A percentile compares a stretch with the other conserved stretches of the same genome.
Evolutionary conservation across 441 rosid species (phyloP).

Genomic region (Hypseocharis bilobata): DNA sequence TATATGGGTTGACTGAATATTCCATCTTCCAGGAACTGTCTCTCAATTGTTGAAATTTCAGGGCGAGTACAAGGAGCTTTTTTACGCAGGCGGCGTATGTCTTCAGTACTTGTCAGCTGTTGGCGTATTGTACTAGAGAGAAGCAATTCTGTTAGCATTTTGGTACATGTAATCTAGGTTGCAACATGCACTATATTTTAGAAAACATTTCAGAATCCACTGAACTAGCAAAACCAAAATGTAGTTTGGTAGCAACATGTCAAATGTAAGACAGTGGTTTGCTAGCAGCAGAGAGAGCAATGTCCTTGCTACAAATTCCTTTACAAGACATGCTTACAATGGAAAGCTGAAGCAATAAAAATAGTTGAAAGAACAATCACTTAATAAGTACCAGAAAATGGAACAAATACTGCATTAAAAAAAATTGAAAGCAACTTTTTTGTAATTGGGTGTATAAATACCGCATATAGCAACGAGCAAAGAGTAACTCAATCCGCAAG

Average conservation of each 20-base stretch:
- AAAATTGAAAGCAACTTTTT: too few species aligned
- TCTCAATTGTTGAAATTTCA: conserved; percentile 74
- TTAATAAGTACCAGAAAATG: not conserved
- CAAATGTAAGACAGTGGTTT: not conserved
- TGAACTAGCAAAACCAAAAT: not conserved
- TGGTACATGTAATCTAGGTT: not conserved
- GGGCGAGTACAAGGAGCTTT: conserved; percentile 91
- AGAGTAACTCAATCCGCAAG: too few species aligned
- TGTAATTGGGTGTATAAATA: too few species aligned
- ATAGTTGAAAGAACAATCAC: not conserved
- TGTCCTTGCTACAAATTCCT: too few species aligned
- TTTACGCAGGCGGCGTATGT: conserved; percentile 82
- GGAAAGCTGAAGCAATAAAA: too few species aligned
- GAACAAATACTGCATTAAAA: too few species aligned
- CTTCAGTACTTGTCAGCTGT: conserved; percentile 79
- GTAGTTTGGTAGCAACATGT: not conserved
- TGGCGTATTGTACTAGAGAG: conserved; percentile 67
- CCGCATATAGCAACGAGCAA: too few species aligned
- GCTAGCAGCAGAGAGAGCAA: not conserved
- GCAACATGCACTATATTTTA: conserved; percentile 1
- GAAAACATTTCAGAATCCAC: conserved; percentile 8
- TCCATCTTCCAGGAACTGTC: conserved; percentile 65
- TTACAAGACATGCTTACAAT: too few species aligned
- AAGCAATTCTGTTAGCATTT: conserved; percentile 25
- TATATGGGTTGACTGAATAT: conserved; percentile 54